Percentiles rank a stretch among this genome's conserved stretches.
Evolutionary conservation across 2,329 filamentous ascomycete genomes (phyloP).

Genomic region (Sporothrix brunneoviolacea): DNA sequence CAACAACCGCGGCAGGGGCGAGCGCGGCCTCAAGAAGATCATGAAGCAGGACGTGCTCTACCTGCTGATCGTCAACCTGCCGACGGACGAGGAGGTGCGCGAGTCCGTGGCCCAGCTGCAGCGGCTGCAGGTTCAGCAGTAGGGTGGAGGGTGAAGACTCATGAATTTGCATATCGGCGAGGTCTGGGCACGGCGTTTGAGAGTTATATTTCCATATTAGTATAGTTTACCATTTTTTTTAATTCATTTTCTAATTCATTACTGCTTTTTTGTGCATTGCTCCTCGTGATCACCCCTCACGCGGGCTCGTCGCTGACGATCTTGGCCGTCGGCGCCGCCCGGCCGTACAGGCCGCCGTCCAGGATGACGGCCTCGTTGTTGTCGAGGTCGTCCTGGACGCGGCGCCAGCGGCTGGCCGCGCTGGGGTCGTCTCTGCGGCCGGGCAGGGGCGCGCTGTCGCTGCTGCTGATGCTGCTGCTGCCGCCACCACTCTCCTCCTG

Average conservation of each 20-base stretch:
- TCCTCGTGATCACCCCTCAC: too few relatives aligned
- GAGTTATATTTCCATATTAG: too few relatives aligned
- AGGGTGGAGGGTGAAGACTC: too few relatives aligned
- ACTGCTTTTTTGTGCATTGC: background rate
- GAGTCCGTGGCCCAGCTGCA: slow-evolving; percentile 17
- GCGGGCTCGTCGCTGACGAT: slow-evolving; percentile 4
- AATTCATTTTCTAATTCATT: background rate
- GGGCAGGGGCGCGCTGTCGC: slow-evolving; percentile 21
- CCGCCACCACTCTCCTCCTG: background rate
- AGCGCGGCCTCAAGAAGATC: slow-evolving; percentile 8
- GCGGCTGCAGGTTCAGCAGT: background rate
- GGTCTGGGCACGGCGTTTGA: too few relatives aligned
- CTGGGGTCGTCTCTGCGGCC: slow-evolving; percentile 33
- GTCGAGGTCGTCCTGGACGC: slow-evolving; percentile 54
- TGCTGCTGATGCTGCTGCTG: background rate
- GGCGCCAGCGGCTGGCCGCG: slow-evolving; percentile 43
- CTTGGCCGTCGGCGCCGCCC: slow-evolving; percentile 23
- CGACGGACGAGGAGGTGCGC: slow-evolving; percentile 35
- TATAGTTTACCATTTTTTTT: slow-evolving; percentile 3
- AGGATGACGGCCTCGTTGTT: slow-evolving; percentile 54
- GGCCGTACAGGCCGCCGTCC: slow-evolving; percentile 46
- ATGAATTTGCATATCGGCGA: too few relatives aligned
- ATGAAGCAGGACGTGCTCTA: slow-evolving; percentile 39
- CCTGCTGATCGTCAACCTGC: slow-evolving; percentile 45
- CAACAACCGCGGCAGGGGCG: background rate